phyloP scores from a whole-genome alignment of 352 stramenopile genomes.

The Globisporangium cylindrosporum region DNA sequence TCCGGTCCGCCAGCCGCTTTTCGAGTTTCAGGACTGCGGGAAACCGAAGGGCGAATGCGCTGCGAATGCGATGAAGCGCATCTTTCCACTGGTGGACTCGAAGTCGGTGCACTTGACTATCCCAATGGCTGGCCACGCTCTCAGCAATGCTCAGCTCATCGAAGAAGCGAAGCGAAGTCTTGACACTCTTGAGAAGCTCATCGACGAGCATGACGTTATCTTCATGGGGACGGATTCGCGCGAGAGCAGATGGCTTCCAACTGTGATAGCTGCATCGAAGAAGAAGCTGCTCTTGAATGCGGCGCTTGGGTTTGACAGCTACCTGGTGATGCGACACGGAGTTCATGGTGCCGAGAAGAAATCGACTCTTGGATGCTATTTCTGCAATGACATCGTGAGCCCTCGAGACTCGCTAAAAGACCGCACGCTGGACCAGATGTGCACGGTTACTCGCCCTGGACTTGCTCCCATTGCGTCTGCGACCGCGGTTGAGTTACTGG shows the following conservation, averaged over 20 bases:
- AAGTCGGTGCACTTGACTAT: conserved; percentile 93
- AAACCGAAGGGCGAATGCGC: conserved; percentile 94
- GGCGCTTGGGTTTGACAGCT: conserved; percentile 94
- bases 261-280: conserved; percentile 91
- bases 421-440: conserved; percentile 99
- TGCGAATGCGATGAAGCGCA: conserved; percentile 88
- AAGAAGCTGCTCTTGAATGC: conserved; percentile 88
- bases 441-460: conserved; percentile 97
- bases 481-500: conserved; percentile 95
- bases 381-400: conserved; percentile 99
- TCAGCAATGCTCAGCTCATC: conserved; percentile 57
- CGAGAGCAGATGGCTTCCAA: conserved; percentile 98
- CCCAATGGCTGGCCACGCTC: conserved; percentile 97
- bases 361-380: conserved; percentile 94
- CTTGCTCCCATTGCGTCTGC: conserved; percentile 91
- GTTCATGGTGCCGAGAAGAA: conserved; percentile 21
- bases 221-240: conserved; percentile 98
- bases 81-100: conserved; percentile 92
- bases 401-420: conserved; percentile 96
- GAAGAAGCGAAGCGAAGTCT: conserved; percentile 71
- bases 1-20: conserved; percentile 96
- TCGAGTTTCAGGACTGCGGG: conserved; percentile 93
- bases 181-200: conserved; percentile 83
- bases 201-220: conserved; percentile 93
- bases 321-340: conserved; percentile 98